Percentiles rank a stretch among this genome's conserved stretches.
phyloP scores from a whole-genome alignment of 257 asterid species.

The Solanum paucissectum region DNA sequence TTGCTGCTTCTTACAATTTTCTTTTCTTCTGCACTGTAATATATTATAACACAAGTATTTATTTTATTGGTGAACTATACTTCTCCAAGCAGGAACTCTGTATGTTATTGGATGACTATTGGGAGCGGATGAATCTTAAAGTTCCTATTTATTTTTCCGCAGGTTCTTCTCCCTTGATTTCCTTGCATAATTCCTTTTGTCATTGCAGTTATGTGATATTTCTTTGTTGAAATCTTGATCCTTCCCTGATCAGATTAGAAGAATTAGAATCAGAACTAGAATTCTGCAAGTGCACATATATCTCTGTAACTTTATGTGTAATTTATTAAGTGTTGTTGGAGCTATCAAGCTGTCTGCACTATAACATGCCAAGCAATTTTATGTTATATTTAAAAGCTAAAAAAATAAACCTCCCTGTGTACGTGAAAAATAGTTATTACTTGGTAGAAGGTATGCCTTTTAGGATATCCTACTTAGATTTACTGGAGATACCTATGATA shows the following conservation, averaged over 20 bases:
- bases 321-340: neutral
- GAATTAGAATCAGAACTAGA: neutral
- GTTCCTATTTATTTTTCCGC: constrained; percentile 88
- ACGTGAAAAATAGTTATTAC: neutral
- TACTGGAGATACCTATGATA: neutral
- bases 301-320: neutral
- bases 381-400: neutral
- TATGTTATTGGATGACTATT: constrained; percentile 81
- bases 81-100: constrained; percentile 65
- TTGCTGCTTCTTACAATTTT: neutral
- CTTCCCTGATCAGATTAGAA: neutral
- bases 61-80: constrained; percentile 3
- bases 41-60: neutral
- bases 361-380: neutral
- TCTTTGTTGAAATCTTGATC: neutral
- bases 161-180: constrained; percentile 33
- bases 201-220: neutral
- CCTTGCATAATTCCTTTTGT: neutral
- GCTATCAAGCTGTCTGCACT: neutral
- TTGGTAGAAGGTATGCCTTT: neutral
- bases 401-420: neutral
- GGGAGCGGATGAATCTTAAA: constrained; percentile 84
- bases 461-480: neutral
- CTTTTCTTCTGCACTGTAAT: neutral
- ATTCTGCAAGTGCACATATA: neutral